Base-by-base conservation (phyloP, 106 monocot species). In the Dendrobium chrysotoxum region DNA sequence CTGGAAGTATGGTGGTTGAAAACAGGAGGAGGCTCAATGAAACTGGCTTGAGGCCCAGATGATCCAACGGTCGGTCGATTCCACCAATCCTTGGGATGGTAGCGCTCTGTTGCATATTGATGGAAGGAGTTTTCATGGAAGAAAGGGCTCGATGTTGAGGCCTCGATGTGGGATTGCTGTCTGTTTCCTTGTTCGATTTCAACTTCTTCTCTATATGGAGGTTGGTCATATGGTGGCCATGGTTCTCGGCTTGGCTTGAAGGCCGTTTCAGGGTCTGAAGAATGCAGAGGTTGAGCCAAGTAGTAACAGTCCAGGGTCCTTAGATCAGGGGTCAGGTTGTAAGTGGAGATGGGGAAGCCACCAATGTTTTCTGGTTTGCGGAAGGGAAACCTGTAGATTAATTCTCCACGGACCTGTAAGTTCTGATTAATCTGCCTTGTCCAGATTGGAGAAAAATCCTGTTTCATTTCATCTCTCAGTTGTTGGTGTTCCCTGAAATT, bases 301-400 rank as follows among this genome's bases (percentile, higher is more conserved):
- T 97, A 97, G 68, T 92, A 97, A 87, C 84, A 86, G 75, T 97
- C 92, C 5, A 94, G 80, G 28, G 80, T 78, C 44, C 82, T 85
- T 58, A 87, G 90, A 21, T 90, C 85, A 9, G 93, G 82, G 55
- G 75, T 81, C 25, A 77, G 50, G 42, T 82, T 81, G 28, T 83
- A 75, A 15, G 17, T 77, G 2, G 78, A n/a, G 16, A 81, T 40
- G 16, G 40, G 28, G 53, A 81, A 61, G 66, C 58, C 79, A 1
- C 31, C 35, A 23, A 39, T 73, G 74, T 78, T 42, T 35, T 67
- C 46, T 26, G 68, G 31, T 70, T 87, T 80, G 11, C 77, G 82
- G 0, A 61, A 78, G 21, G 65, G 75, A 53, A 85, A 80, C 68
- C 88, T 80, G 70, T 81, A 80, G 50, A 82, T 50, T 7, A 86